Percentiles rank a stretch among this genome's conserved stretches.
These are phyloP conservation scores for Nannizzia gypsea DNA, from an alignment of 2,329 filamentous ascomycete species.

Conservation along the genomic window DNA sequence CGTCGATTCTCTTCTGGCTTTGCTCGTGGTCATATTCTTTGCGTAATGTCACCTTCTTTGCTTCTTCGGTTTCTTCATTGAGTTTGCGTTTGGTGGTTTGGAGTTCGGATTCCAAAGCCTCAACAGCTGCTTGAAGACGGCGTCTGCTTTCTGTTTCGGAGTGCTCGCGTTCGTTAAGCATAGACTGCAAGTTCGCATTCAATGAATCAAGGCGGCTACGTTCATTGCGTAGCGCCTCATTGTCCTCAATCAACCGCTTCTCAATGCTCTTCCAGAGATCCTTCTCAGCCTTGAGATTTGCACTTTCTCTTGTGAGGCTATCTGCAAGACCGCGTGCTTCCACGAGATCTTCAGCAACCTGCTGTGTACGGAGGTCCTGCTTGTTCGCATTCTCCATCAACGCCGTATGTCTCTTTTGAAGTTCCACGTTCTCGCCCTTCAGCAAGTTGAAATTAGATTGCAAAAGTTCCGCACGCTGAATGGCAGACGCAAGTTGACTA, in stretches of 20 bases:
- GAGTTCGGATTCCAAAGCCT: constrained; percentile 68
- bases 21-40: constrained; percentile 87
- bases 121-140: constrained; percentile 64
- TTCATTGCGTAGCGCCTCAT: constrained; percentile 72
- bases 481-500: constrained; percentile 70
- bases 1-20: constrained; percentile 81
- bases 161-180: constrained; percentile 85
- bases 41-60: constrained; percentile 66
- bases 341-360: constrained; percentile 84
- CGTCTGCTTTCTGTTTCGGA: constrained; percentile 70
- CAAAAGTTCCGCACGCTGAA: constrained; percentile 77
- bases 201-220: constrained; percentile 71
- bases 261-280: constrained; percentile 91
- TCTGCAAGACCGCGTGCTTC: constrained; percentile 73
- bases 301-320: constrained; percentile 77
- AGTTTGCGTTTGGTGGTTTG: constrained; percentile 69
- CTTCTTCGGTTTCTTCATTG: constrained; percentile 69
- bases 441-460: constrained; percentile 76
- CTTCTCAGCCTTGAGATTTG: constrained; percentile 91
- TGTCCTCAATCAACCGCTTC: constrained; percentile 75
- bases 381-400: constrained; percentile 75
- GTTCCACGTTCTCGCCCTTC: constrained; percentile 70
- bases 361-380: constrained; percentile 80
- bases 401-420: constrained; percentile 68
- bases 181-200: constrained; percentile 69